Conservation (phyloP, 768 basidiomycete genomes). For the Collybiopsis confluens region DNA sequence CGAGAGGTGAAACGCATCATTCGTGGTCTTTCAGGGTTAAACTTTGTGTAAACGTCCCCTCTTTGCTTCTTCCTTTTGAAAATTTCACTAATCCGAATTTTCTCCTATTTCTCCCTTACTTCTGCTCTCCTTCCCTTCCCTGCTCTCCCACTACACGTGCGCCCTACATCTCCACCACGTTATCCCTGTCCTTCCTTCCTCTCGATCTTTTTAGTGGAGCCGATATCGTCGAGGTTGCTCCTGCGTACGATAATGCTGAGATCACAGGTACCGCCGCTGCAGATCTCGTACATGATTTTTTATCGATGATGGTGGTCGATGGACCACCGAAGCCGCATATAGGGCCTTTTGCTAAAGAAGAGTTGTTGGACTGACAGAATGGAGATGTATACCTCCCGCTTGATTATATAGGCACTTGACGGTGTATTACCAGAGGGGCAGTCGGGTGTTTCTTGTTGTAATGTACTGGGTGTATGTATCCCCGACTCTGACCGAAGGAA, state of each 20-base stretch:
- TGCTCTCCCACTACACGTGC: no score
- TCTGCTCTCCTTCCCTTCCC: no score
- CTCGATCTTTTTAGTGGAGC: constrained; percentile 31
- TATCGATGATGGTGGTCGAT: constrained; percentile 31
- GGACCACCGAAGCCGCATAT: constrained; percentile 17
- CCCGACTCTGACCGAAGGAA: no score
- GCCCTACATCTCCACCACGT: no score
- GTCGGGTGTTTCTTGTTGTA: no score
- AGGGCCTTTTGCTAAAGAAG: constrained; percentile 1
- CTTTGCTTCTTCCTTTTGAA: no score
- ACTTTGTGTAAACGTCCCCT: constrained; percentile 65
- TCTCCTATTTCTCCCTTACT: no score
- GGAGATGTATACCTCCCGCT: neutral
- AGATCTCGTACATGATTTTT: constrained; percentile 41
- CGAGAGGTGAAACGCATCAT: constrained; percentile 62
- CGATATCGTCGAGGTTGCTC: constrained; percentile 51
- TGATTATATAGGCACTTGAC: no score
- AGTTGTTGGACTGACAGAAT: neutral
- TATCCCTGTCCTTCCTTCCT: neutral
- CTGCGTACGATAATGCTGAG: constrained; percentile 46
- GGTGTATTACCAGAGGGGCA: no score
- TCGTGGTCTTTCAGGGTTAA: constrained; percentile 54
- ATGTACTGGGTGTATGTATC: no score
- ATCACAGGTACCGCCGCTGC: constrained; percentile 41
- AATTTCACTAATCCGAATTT: no score